Conservation (phyloP, 768 basidiomycete genomes). For the Xanthoconium purpureum region DNA sequence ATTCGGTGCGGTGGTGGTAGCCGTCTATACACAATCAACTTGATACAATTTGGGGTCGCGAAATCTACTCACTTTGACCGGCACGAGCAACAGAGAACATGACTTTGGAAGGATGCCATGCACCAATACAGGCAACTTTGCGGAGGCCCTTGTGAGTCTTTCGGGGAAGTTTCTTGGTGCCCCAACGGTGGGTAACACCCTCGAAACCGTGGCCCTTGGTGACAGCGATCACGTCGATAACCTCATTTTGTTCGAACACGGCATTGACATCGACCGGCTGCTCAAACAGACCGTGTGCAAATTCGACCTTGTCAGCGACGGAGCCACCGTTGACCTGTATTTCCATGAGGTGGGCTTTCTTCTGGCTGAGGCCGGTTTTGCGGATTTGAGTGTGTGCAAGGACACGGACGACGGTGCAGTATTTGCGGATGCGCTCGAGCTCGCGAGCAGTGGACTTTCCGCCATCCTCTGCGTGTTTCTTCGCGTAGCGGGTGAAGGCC, state of each 20-base stretch:
- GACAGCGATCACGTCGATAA: conserved; percentile 94
- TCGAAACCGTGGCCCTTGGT: conserved; percentile 99
- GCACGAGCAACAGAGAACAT: conserved; percentile 99
- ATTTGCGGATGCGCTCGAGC: conserved; percentile 99
- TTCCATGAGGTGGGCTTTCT: conserved; percentile 99
- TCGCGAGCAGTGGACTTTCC: conserved; percentile 92
- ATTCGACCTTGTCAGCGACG: conserved; percentile 96
- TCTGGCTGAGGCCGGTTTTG: conserved; percentile 96
- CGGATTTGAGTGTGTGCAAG: conserved; percentile 98
- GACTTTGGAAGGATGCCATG: conserved; percentile 98
- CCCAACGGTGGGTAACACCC: conserved; percentile 99
- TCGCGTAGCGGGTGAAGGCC: conserved; percentile 99
- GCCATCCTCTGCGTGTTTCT: conserved; percentile 95
- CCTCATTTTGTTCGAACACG: conserved; percentile 96
- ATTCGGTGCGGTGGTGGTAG: conserved; percentile 94
- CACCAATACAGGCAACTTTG: conserved; percentile 98
- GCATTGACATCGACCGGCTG: conserved; percentile 84
- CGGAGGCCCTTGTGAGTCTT: conserved; percentile 99
- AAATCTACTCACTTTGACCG: conserved; percentile 83
- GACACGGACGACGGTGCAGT: conserved; percentile 99
- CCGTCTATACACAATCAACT: conserved; percentile 54
- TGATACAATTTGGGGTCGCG: not conserved
- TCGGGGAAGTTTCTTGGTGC: conserved; percentile 95
- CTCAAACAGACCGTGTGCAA: conserved; percentile 90
- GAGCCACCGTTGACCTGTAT: conserved; percentile 99